phyloP scores from a whole-genome alignment of 805 yeast genomes.

The Cyberlindnera mrakii region DNA sequence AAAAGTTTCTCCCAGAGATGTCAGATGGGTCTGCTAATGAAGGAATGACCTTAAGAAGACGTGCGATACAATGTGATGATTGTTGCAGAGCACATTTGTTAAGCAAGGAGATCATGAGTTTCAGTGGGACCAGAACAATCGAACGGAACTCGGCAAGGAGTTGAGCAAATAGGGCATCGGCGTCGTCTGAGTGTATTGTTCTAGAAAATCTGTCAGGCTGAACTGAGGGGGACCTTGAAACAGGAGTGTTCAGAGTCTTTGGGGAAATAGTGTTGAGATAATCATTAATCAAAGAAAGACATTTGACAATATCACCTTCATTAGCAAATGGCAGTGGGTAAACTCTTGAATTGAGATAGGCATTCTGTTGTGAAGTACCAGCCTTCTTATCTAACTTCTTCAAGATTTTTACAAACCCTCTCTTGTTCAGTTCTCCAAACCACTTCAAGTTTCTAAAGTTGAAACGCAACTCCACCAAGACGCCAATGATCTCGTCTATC shows the following conservation, averaged over 20 bases:
- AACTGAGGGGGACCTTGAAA: constrained; percentile 6
- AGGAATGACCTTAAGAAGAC: constrained; percentile 44
- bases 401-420: constrained; percentile 83
- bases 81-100: constrained; percentile 58
- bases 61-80: constrained; percentile 52
- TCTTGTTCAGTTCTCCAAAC: constrained; percentile 88
- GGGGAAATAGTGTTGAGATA: constrained; percentile 50
- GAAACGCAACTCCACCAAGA: constrained; percentile 69
- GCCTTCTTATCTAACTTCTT: constrained; percentile 86
- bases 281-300: constrained; percentile 46
- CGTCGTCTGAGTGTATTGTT: constrained; percentile 37
- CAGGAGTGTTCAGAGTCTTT: constrained; percentile 17
- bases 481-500: constrained; percentile 54
- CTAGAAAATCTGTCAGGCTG: constrained; percentile 18
- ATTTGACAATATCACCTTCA: constrained; percentile 49
- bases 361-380: constrained; percentile 49
- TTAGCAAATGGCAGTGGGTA: constrained; percentile 73
- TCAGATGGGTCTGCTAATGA: constrained; percentile 60
- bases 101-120: constrained; percentile 51
- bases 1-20: constrained; percentile 74
- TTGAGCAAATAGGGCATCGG: constrained; percentile 35
- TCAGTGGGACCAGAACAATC: constrained; percentile 45
- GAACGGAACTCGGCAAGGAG: constrained; percentile 39
- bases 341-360: constrained; percentile 61
- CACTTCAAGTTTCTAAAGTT: constrained; percentile 81